Percentiles rank a stretch among this genome's conserved stretches.
Evolutionary conservation across 2,329 filamentous ascomycete genomes (phyloP).

Genomic region (Diplodia intermedia): DNA sequence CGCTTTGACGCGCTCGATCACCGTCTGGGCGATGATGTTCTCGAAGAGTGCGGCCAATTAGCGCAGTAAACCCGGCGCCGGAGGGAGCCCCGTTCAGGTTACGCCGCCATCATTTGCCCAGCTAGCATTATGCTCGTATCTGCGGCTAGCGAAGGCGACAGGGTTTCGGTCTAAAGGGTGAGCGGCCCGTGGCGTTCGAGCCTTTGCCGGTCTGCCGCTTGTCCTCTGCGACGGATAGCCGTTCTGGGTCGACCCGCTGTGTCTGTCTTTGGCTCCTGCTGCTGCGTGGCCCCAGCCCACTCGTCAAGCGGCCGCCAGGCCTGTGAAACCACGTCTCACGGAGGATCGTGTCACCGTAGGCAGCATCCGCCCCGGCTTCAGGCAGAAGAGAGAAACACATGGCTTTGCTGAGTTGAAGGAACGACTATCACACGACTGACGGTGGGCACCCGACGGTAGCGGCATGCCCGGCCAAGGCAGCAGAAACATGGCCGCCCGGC

Average conservation of each 20-base stretch:
- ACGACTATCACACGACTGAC: neutral
- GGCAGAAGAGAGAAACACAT: neutral
- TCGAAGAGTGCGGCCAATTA: constrained; percentile 13
- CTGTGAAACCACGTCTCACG: neutral
- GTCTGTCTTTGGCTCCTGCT: neutral
- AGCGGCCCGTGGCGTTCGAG: constrained; percentile 14
- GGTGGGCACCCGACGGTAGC: neutral
- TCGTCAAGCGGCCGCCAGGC: neutral
- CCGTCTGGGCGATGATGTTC: constrained; percentile 28
- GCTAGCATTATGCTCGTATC: constrained; percentile 26
- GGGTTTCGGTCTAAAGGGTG: constrained; percentile 12
- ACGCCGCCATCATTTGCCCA: constrained; percentile 21
- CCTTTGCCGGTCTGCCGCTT: constrained; percentile 24
- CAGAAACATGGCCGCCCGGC: neutral
- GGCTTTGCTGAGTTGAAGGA: constrained; percentile 15
- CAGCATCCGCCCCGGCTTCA: neutral
- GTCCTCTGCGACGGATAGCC: neutral
- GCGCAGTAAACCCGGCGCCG: constrained; percentile 12
- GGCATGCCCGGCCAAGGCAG: constrained; percentile 11
- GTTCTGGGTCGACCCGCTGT: neutral
- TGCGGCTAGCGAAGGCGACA: constrained; percentile 23
- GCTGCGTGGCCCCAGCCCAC: constrained; percentile 8
- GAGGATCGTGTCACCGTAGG: constrained; percentile 6
- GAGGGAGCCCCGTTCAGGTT: constrained; percentile 25
- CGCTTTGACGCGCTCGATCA: constrained; percentile 22